These are phyloP conservation scores for Microthlaspi erraticum DNA, from an alignment of 345 rosid species.

Conservation along the genomic window DNA sequence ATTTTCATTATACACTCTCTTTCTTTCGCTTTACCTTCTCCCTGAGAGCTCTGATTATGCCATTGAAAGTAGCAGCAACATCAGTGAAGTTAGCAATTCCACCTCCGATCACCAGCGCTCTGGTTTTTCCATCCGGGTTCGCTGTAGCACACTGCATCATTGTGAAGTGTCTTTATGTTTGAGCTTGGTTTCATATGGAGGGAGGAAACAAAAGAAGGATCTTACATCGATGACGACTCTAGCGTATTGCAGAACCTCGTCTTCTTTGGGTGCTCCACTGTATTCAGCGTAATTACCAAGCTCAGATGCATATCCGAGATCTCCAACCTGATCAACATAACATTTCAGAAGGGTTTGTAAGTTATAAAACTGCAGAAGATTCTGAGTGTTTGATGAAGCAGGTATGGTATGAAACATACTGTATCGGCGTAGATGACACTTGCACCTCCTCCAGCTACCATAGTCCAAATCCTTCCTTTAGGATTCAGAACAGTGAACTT, in stretches of 20 bases:
- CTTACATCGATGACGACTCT: constrained; percentile 94
- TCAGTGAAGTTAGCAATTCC: constrained; percentile 98
- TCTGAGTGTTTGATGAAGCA: constrained; percentile 14
- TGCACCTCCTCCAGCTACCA: constrained; percentile 99
- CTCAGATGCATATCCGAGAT: constrained; percentile 89
- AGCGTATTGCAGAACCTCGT: constrained; percentile 97
- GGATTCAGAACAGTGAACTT: constrained; percentile 97
- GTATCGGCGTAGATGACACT: constrained; percentile 98
- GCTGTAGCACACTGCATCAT: constrained; percentile 79
- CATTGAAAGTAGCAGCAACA: constrained; percentile 95
- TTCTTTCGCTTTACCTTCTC: constrained; percentile 86
- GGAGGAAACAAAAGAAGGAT: constrained; percentile 1
- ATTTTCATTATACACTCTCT: constrained; percentile 64
- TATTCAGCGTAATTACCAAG: constrained; percentile 96
- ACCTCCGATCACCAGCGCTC: constrained; percentile 95
- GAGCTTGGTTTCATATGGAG: constrained; percentile 18
- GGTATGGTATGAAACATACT: constrained; percentile 47
- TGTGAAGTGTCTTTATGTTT: background rate
- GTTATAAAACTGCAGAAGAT: constrained; percentile 16
- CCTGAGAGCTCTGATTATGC: constrained; percentile 88
- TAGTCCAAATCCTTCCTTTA: constrained; percentile 90
- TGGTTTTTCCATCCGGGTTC: constrained; percentile 80
- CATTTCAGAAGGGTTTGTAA: background rate
- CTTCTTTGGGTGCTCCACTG: constrained; percentile 98
- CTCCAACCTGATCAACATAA: constrained; percentile 71